phyloP scores from a whole-genome alignment of 345 rosid species.

The Brassica cretica region DNA sequence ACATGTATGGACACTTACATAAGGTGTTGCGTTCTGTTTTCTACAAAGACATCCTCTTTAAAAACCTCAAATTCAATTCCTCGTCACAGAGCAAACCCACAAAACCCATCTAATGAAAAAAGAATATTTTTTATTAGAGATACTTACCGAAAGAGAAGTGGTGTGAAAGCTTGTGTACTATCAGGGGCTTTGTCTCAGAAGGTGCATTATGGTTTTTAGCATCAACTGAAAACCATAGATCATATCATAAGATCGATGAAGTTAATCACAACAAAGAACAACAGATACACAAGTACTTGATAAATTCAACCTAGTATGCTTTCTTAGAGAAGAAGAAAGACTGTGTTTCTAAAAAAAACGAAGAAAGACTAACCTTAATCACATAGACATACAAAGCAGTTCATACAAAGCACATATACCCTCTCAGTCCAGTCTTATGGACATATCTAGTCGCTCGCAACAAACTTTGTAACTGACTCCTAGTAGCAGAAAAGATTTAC shows the following conservation, averaged over 20 bases:
- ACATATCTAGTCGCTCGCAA: too few species aligned
- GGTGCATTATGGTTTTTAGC: constrained; percentile 58
- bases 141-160: too few species aligned
- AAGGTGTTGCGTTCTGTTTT: too few species aligned
- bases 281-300: constrained; percentile 5
- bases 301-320: neutral
- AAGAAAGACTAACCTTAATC: too few species aligned
- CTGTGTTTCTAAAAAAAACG: neutral
- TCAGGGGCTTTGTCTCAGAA: constrained; percentile 51
- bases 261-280: neutral
- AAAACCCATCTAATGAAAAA: neutral
- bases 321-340: too few species aligned
- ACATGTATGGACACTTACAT: too few species aligned
- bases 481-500: too few species aligned
- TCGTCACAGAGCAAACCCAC: neutral
- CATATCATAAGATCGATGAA: neutral
- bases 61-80: neutral
- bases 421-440: too few species aligned
- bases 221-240: constrained; percentile 53
- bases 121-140: too few species aligned
- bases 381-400: neutral
- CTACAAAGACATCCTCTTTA: neutral
- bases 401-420: too few species aligned
- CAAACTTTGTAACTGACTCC: too few species aligned
- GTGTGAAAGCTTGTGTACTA: too few species aligned